phyloP scores from a whole-genome alignment of 169 alveolate species.

The Plasmodium inui region DNA sequence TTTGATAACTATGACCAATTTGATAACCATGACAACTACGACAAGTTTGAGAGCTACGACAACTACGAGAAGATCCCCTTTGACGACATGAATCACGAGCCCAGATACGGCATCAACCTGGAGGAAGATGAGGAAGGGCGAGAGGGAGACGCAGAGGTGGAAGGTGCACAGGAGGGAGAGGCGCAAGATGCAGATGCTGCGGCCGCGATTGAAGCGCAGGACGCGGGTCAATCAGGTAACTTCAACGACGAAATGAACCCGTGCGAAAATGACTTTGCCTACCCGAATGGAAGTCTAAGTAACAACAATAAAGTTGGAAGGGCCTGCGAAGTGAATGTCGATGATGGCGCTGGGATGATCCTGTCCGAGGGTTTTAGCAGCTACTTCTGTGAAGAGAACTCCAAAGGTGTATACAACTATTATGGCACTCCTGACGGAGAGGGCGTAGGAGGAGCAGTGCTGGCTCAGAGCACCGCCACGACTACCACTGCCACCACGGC shows the following conservation, averaged over 20 bases:
- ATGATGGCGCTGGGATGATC: not conserved
- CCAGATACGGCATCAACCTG: conserved; percentile 1
- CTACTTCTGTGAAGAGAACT: not conserved
- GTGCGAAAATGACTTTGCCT: conserved; percentile 11
- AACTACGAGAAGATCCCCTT: conserved; percentile 28
- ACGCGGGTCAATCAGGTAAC: not conserved
- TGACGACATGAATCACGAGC: not conserved
- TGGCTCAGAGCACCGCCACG: not conserved
- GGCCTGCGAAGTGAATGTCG: not conserved
- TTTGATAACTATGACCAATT: not conserved
- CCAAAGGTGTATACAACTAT: conserved; percentile 3
- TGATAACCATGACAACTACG: not conserved
- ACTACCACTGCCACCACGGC: not conserved
- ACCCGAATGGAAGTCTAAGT: not conserved
- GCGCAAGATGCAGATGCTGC: not conserved
- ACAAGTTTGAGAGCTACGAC: not conserved
- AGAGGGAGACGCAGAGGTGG: too few relatives aligned
- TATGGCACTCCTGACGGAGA: conserved; percentile 4
- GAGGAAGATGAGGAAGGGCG: not conserved
- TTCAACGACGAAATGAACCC: conserved; percentile 9
- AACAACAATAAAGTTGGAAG: not conserved
- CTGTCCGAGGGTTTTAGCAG: conserved; percentile 5
- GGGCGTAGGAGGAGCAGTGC: not conserved
- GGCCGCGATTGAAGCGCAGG: not conserved
- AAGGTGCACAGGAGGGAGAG: not conserved